Percentiles rank a stretch among this genome's conserved stretches.
Evolutionary conservation across 805 yeast species (phyloP).

Genomic region (Torulaspora indica): DNA sequence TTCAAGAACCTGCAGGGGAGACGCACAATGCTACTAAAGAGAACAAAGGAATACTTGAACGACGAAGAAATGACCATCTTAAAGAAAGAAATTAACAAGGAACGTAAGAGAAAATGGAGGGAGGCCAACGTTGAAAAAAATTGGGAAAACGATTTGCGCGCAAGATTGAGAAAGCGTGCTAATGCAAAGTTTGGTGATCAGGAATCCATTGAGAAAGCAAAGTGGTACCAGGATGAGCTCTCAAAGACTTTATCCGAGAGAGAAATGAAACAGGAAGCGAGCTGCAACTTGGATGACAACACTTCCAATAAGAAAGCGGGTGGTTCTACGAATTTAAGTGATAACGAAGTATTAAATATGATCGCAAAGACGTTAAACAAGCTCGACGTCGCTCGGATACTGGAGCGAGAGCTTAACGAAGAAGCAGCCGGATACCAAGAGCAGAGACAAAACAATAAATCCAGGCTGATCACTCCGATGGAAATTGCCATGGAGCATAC

Average conservation of each 20-base stretch:
- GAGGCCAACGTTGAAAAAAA: constrained; percentile 67
- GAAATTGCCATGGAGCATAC: not conserved
- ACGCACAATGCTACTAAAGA: constrained; percentile 22
- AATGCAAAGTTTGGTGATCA: constrained; percentile 56
- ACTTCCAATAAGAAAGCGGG: constrained; percentile 7
- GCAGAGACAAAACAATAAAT: not conserved
- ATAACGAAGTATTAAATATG: constrained; percentile 31
- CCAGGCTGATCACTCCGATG: not conserved
- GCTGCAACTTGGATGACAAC: constrained; percentile 2
- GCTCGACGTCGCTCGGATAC: constrained; percentile 28
- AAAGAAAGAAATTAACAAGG: constrained; percentile 30
- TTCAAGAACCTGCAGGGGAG: constrained; percentile 17
- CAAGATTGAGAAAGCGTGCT: constrained; percentile 74
- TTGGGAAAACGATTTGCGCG: constrained; percentile 80
- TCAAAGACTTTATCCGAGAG: constrained; percentile 41
- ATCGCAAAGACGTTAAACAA: constrained; percentile 27
- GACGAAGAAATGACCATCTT: constrained; percentile 22
- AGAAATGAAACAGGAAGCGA: constrained; percentile 16
- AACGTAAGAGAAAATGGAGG: constrained; percentile 37
- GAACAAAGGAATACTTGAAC: constrained; percentile 22
- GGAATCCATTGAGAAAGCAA: constrained; percentile 48
- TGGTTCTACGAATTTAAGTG: constrained; percentile 23
- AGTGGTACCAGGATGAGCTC: constrained; percentile 77
- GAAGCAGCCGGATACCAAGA: constrained; percentile 11
- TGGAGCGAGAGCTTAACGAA: constrained; percentile 27